A percentile compares a stretch with the other conserved stretches of the same genome.
Evolutionary conservation across 495 filamentous ascomycete species (phyloP).

Genomic region (Bathelium albidoporum): DNA sequence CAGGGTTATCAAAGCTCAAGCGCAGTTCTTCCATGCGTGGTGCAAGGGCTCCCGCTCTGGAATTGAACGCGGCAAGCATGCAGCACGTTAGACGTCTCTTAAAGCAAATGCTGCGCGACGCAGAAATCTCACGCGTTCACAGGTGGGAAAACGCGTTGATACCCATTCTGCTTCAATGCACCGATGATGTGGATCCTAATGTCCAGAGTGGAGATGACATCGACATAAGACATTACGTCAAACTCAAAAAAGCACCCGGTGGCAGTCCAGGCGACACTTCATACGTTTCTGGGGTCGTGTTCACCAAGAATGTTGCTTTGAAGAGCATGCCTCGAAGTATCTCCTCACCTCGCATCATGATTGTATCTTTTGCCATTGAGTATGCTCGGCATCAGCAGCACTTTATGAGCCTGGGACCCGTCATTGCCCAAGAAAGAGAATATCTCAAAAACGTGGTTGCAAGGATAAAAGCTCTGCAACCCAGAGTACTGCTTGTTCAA

Average conservation of each 20-base stretch:
- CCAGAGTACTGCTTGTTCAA: constrained; percentile 77
- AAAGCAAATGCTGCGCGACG: constrained; percentile 70
- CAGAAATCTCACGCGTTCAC: constrained; percentile 54
- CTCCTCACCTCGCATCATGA: constrained; percentile 71
- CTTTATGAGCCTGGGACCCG: constrained; percentile 96
- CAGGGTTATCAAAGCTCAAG: constrained; percentile 50
- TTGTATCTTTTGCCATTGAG: constrained; percentile 91
- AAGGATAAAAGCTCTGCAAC: constrained; percentile 75
- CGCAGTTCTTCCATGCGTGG: constrained; percentile 82
- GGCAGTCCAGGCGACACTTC: constrained; percentile 81
- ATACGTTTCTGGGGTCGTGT: constrained; percentile 92
- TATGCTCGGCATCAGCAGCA: constrained; percentile 91
- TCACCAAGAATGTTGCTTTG: constrained; percentile 89
- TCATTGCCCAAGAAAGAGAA: constrained; percentile 94
- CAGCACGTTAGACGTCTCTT: constrained; percentile 80
- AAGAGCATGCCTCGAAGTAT: constrained; percentile 93
- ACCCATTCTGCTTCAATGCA: constrained; percentile 82
- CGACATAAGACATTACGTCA: constrained; percentile 97
- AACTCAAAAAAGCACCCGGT: constrained; percentile 90
- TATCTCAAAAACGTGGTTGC: constrained; percentile 87
- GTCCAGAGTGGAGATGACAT: constrained; percentile 84
- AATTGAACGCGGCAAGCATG: constrained; percentile 76
- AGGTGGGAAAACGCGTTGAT: constrained; percentile 88
- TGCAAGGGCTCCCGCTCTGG: constrained; percentile 57
- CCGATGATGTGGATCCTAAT: constrained; percentile 90